phyloP scores from a whole-genome alignment of 1,284 basidiomycete species.

The Termitomyces sp. region DNA sequence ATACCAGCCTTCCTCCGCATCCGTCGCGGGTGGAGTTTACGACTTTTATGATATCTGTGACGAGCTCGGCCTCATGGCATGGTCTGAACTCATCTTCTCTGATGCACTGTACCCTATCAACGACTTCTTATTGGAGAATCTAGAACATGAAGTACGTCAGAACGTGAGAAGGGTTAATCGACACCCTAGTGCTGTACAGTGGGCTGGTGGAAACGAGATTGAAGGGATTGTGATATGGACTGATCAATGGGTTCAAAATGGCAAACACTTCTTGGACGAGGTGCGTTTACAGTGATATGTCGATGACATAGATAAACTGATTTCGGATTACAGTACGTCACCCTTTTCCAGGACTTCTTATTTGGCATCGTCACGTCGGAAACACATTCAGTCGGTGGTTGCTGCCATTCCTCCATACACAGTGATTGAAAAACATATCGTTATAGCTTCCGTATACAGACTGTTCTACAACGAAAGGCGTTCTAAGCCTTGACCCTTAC shows the following conservation, averaged over 20 bases:
- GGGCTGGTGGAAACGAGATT: slow-evolving; percentile 61
- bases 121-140: slow-evolving; percentile 44
- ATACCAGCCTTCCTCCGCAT: slow-evolving; percentile 41
- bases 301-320: not conserved
- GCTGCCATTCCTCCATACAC: not conserved
- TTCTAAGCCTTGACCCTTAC: slow-evolving; percentile 54
- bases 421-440: not conserved
- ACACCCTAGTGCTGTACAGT: slow-evolving; percentile 56
- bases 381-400: slow-evolving; percentile 39
- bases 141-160: slow-evolving; percentile 54
- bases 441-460: slow-evolving; percentile 54
- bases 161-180: slow-evolving; percentile 51
- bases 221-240: slow-evolving; percentile 45
- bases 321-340: slow-evolving; percentile 35
- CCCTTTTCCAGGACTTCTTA: slow-evolving; percentile 50
- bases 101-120: slow-evolving; percentile 56
- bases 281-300: slow-evolving; percentile 22
- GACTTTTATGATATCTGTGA: slow-evolving; percentile 58
- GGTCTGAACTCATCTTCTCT: slow-evolving; percentile 65
- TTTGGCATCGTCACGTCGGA: slow-evolving; percentile 44
- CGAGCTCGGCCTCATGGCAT: slow-evolving; percentile 57
- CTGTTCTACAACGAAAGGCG: slow-evolving; percentile 56
- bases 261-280: slow-evolving; percentile 44
- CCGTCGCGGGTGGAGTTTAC: slow-evolving; percentile 43
- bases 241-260: slow-evolving; percentile 34